phyloP scores from a whole-genome alignment of 306 rosid species.

The Mimosa bimucronata region DNA sequence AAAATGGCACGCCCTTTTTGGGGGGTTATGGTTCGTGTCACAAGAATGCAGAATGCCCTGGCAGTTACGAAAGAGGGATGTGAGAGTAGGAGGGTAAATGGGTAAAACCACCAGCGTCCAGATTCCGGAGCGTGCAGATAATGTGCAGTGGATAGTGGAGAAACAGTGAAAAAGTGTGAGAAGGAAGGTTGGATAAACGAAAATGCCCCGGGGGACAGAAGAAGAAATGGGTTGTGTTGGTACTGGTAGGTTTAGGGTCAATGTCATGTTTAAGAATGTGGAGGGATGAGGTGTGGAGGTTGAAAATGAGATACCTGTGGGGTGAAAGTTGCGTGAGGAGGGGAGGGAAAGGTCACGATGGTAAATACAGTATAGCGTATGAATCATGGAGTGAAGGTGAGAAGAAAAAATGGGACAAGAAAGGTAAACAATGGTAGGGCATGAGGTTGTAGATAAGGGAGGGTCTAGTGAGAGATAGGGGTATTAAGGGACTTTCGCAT shows the following conservation, averaged over 20 bases:
- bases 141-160: not conserved
- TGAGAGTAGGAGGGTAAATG: slow-evolving; percentile 30
- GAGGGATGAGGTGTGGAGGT: slow-evolving; percentile 10
- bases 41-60: slow-evolving; percentile 38
- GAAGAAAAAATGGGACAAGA: not conserved
- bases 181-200: slow-evolving; percentile 36
- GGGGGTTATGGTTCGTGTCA: slow-evolving; percentile 4
- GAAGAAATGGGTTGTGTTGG: not conserved
- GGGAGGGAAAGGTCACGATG: not conserved
- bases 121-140: not conserved
- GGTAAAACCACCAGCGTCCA: slow-evolving; percentile 27
- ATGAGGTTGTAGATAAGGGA: not conserved
- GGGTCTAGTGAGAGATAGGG: not conserved
- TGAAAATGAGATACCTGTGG: slow-evolving; percentile 27
- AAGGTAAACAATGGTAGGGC: not conserved
- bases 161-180: not conserved
- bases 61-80: not conserved
- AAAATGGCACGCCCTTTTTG: slow-evolving; percentile 6
- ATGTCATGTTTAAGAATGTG: slow-evolving; percentile 33
- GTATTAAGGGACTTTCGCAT: slow-evolving; percentile 1
- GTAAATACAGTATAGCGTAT: not conserved
- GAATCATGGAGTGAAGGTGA: not conserved
- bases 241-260: slow-evolving; percentile 35
- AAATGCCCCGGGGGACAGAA: slow-evolving; percentile 28
- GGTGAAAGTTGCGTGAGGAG: slow-evolving; percentile 15